phyloP scores from a whole-genome alignment of 805 yeast species.

The Zygotorulaspora sp. region DNA sequence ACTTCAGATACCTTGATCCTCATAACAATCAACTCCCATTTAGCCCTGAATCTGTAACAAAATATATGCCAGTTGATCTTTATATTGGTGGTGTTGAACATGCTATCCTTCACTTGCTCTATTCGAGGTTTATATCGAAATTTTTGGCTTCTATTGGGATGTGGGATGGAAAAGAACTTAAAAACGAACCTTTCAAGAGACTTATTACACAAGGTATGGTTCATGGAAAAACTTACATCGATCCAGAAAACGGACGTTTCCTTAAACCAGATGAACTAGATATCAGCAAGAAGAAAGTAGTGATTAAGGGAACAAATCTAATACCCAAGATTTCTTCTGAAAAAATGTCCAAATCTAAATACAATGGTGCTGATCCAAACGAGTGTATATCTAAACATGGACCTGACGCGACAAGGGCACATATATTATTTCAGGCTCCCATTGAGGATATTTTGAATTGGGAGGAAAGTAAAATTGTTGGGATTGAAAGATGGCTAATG shows the following conservation, averaged over 20 bases:
- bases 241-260: constrained; percentile 70
- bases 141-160: constrained; percentile 61
- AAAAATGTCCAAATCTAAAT: constrained; percentile 95
- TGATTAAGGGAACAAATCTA: constrained; percentile 46
- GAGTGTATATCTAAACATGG: constrained; percentile 73
- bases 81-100: constrained; percentile 96
- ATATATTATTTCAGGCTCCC: constrained; percentile 88
- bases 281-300: constrained; percentile 35
- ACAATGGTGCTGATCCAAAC: constrained; percentile 89
- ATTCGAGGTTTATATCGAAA: constrained; percentile 80
- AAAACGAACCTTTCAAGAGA: constrained; percentile 76
- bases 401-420: constrained; percentile 93
- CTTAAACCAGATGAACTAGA: constrained; percentile 75
- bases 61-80: constrained; percentile 75
- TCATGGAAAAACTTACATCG: constrained; percentile 77
- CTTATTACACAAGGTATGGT: constrained; percentile 97
- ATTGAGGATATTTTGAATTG: constrained; percentile 75
- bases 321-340: constrained; percentile 61
- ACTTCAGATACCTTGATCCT: constrained; percentile 76
- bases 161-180: constrained; percentile 56
- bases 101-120: constrained; percentile 86
- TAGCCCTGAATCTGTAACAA: constrained; percentile 43
- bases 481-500: constrained; percentile 81
- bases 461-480: constrained; percentile 85
- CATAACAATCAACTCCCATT: constrained; percentile 56